Base-by-base conservation (phyloP, 2,329 filamentous ascomycete genomes). In the Calonectria pauciramosa region DNA sequence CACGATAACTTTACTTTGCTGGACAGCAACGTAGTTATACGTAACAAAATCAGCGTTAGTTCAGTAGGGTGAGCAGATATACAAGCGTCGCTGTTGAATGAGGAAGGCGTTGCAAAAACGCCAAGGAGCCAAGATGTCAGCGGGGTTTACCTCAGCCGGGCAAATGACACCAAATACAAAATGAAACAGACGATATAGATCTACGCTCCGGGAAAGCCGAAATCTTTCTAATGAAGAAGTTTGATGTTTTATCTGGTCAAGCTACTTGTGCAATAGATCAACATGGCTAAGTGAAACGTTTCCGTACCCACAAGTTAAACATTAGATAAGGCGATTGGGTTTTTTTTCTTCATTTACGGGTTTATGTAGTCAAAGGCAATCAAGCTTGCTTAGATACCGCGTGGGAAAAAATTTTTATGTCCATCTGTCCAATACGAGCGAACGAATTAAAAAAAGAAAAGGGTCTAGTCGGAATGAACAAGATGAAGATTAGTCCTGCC, bases 321-420 rank as follows among this genome's bases (percentile, higher is more conserved):
- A 26, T 56, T 63, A 63, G 56, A 63, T 63, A 63, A 63, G 56
- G 30, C 56, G 56, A 63, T 63, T 63, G 36, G 56, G 56, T 63
- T 63, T 41, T 8, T 28, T 5, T 23, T 18, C n/a, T 18, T 32
- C 52, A 36, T 36, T 56, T 14, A 59, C 36, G 32, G 36, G n/a
- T 38, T 38, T 20, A 28, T 60, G 23, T 11, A 13, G 6, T 26
- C 14, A 41, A 41, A 26, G 56, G 23, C 8, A 16, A 38, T 63
- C 34, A 28, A 8, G 20, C 5, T 3, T 13, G 44, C 44, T n/a
- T 47, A 47, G 38, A 63, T 41, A 63, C 36, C 23, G 34, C 4
- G 7, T 9, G 16, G 16, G 54, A 26, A 59, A 60, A 63, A 20
- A 41, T 63, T 63, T 63, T 38, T 13, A 11, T 38, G 16, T 38